A percentile compares a stretch with the other conserved stretches of the same genome.
Conservation (phyloP, 345 rosid genomes). For the Pistacia atlantica region DNA sequence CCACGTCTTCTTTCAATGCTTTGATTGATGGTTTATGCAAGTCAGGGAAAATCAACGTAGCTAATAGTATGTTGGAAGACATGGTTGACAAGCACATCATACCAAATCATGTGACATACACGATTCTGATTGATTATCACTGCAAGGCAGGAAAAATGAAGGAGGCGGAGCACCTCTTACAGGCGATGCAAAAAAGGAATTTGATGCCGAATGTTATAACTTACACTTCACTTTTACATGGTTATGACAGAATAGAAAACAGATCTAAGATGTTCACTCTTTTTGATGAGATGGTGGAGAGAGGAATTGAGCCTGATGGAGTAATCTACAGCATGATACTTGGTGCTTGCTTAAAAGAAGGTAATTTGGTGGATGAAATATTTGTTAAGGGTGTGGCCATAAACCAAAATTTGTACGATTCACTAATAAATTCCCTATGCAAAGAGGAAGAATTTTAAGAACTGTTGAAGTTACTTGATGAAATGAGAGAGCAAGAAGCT, state of each 20-base stretch:
- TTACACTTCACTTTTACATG: conserved; percentile 61
- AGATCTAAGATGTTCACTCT: conserved; percentile 50
- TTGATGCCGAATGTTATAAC: conserved; percentile 54
- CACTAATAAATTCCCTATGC: conserved; percentile 37
- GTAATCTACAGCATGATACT: conserved; percentile 51
- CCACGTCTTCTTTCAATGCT: conserved; percentile 58
- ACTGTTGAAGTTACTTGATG: conserved; percentile 34
- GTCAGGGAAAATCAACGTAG: conserved; percentile 43
- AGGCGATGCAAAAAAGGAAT: conserved; percentile 53
- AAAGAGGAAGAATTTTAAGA: conserved; percentile 18
- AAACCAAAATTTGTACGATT: conserved; percentile 22
- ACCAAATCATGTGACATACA: conserved; percentile 69
- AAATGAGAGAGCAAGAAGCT: conserved; percentile 41
- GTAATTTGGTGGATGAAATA: conserved; percentile 52
- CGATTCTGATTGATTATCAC: conserved; percentile 61
- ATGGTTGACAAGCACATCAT: conserved; percentile 38
- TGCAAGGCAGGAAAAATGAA: conserved; percentile 58
- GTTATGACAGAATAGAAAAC: conserved; percentile 47
- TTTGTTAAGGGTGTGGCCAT: conserved; percentile 43
- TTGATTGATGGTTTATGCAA: conserved; percentile 66
- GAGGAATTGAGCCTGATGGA: conserved; percentile 68
- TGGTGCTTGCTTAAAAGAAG: conserved; percentile 56
- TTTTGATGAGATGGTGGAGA: conserved; percentile 61
- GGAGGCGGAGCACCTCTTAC: conserved; percentile 63
- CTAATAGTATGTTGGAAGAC: conserved; percentile 44